Conservation (phyloP, 805 yeast genomes). For the Candida ulmi region DNA sequence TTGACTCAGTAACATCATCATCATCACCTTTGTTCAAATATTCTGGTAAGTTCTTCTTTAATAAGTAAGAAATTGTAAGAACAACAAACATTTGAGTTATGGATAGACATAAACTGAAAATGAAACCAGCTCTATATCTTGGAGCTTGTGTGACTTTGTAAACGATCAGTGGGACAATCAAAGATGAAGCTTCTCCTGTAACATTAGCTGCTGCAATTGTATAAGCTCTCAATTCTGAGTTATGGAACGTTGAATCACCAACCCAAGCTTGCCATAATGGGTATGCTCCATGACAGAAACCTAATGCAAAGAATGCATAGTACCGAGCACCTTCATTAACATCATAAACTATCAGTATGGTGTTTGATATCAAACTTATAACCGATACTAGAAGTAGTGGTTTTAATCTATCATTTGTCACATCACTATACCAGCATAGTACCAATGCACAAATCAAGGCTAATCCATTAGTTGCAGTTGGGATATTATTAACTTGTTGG, state of each 20-base stretch:
- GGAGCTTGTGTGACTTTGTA: constrained; percentile 5
- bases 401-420: not conserved
- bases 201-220: constrained; percentile 6
- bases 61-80: not conserved
- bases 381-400: constrained; percentile 1
- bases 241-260: constrained; percentile 8
- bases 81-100: not conserved
- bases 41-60: not conserved
- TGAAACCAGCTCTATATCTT: constrained; percentile 1
- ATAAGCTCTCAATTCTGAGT: constrained; percentile 13
- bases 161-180: constrained; percentile 8
- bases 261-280: constrained; percentile 17
- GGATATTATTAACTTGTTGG: constrained; percentile 7
- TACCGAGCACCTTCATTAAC: constrained; percentile 12
- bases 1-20: no score
- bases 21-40: no score
- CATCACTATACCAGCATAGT: constrained; percentile 4
- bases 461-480: constrained; percentile 9
- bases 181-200: not conserved
- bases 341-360: constrained; percentile 19
- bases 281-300: constrained; percentile 11
- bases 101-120: not conserved
- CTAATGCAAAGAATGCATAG: constrained; percentile 18
- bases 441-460: constrained; percentile 2
- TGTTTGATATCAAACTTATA: constrained; percentile 10